Conservation (phyloP, 371 early-diverging fungal species). For the Rhizopus sp. region DNA sequence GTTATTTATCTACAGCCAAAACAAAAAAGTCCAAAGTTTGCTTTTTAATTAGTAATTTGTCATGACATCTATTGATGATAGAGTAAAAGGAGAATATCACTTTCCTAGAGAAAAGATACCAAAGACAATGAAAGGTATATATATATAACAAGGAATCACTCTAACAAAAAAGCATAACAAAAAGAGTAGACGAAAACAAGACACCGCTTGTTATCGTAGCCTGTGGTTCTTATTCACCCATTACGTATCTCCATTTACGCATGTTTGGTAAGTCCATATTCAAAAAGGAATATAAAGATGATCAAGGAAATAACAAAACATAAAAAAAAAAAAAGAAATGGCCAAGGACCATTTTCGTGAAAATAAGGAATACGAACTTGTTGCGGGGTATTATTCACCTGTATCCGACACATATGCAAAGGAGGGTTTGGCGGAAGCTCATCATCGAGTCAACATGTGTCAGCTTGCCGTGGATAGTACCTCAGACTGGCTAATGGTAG, state of each 20-base stretch:
- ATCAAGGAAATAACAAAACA: conserved; percentile 1
- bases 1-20: no score
- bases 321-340: conserved; percentile 72
- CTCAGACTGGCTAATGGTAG: conserved; percentile 93
- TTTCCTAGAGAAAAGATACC: conserved; percentile 39
- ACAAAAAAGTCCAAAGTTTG: no score
- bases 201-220: conserved; percentile 93
- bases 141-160: not conserved
- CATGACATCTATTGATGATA: not conserved
- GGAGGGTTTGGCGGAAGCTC: conserved; percentile 82
- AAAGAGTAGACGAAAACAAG: conserved; percentile 69
- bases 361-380: conserved; percentile 73
- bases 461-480: conserved; percentile 81
- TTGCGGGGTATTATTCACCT: conserved; percentile 97
- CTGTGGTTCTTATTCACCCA: conserved; percentile 97
- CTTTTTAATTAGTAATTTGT: no score
- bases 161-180: not conserved
- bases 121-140: conserved; percentile 1
- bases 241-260: conserved; percentile 95
- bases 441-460: conserved; percentile 93
- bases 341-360: conserved; percentile 83
- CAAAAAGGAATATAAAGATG: no score
- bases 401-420: conserved; percentile 93
- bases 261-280: conserved; percentile 85
- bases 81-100: not conserved